Conservation (phyloP, 2,329 filamentous ascomycete species). For the Calonectria crousiana region DNA sequence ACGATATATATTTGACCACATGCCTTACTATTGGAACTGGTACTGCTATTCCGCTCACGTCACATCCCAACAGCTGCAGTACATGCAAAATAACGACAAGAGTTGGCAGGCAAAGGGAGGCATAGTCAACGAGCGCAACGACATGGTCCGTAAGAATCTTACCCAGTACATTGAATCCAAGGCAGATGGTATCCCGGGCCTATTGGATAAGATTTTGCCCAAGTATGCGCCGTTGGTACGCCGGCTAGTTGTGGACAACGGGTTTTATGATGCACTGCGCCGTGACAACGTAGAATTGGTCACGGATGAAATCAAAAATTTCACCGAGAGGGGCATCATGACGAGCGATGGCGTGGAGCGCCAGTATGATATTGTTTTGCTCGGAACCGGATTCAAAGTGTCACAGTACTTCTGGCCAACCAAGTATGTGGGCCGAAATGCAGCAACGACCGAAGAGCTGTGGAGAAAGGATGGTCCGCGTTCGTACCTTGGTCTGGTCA, state of each 20-base stretch:
- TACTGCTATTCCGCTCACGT: constrained; percentile 24
- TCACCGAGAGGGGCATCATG: constrained; percentile 16
- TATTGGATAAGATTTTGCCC: constrained; percentile 18
- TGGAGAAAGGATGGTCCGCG: constrained; percentile 21
- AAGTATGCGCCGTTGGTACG: constrained; percentile 14
- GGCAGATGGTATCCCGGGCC: constrained; percentile 10
- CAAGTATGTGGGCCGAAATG: constrained; percentile 20
- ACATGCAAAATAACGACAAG: constrained; percentile 10
- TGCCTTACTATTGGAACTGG: constrained; percentile 29
- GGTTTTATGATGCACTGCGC: constrained; percentile 20
- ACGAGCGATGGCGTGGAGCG: constrained; percentile 1
- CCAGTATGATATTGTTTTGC: constrained; percentile 1
- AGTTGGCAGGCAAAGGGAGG: constrained; percentile 23
- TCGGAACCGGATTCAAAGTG: constrained; percentile 25
- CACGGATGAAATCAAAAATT: constrained; percentile 2
- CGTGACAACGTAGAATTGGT: constrained; percentile 14
- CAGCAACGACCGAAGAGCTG: constrained; percentile 2
- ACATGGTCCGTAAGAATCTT: constrained; percentile 11
- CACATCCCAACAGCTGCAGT: constrained; percentile 20
- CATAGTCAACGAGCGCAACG: constrained; percentile 19
- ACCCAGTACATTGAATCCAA: constrained; percentile 18
- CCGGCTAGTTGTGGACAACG: constrained; percentile 23
- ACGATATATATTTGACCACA: constrained; percentile 16
- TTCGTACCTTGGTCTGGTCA: constrained; percentile 13
- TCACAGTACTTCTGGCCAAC: constrained; percentile 21